Evolutionary conservation across 345 rosid genomes (phyloP).

Genomic region (Carallia brachiata): DNA sequence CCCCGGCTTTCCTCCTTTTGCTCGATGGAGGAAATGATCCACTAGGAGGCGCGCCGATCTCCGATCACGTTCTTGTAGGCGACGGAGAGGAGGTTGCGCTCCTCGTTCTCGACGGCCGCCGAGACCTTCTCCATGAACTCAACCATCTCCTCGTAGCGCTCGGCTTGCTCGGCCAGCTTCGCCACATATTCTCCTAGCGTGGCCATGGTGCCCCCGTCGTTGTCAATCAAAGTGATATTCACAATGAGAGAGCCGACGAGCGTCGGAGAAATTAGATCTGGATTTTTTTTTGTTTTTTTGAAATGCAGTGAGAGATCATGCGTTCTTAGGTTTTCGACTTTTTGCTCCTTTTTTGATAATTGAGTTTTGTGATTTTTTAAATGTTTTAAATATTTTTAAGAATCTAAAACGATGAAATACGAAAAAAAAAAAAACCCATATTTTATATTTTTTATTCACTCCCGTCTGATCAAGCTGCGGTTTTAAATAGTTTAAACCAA

Average conservation of each 20-base stretch:
- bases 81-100: no score
- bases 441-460: no score
- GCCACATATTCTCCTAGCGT: slow-evolving; percentile 82
- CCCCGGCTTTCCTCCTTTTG: slow-evolving; percentile 93
- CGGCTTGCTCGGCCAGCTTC: slow-evolving; percentile 92
- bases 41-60: slow-evolving; percentile 88
- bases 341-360: no score
- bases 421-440: no score
- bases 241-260: neutral
- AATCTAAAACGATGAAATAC: no score
- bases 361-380: no score
- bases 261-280: neutral
- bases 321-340: no score
- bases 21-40: slow-evolving; percentile 84
- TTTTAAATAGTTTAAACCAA: no score
- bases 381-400: no score
- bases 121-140: slow-evolving; percentile 72
- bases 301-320: no score
- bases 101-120: no score
- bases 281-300: neutral
- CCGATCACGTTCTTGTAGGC: slow-evolving; percentile 92
- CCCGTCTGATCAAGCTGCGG: no score
- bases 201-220: slow-evolving; percentile 48
- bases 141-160: slow-evolving; percentile 95
- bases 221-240: slow-evolving; percentile 5